These are phyloP conservation scores for Claviceps quebecensis DNA, from an alignment of 2,329 filamentous ascomycete species.

Conservation along the genomic window DNA sequence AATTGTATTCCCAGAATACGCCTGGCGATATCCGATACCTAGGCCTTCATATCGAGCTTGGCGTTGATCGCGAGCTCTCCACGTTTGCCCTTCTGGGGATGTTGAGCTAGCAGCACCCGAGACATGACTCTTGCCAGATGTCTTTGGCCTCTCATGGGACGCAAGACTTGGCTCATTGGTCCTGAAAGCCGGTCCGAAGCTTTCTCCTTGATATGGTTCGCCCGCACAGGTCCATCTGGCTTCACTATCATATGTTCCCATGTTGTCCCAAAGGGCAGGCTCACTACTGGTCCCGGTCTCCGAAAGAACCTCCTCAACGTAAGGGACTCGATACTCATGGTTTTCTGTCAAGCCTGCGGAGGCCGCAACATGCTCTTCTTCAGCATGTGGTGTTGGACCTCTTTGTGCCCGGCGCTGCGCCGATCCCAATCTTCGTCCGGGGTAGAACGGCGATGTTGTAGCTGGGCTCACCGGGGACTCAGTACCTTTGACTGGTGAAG, in stretches of 20 bases:
- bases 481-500: background rate
- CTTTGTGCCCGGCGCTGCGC: slow-evolving; percentile 16
- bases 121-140: background rate
- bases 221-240: background rate
- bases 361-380: background rate
- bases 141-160: background rate
- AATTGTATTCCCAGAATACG: background rate
- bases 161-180: background rate
- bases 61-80: background rate
- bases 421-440: slow-evolving; percentile 13
- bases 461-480: slow-evolving; percentile 2
- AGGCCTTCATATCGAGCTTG: background rate
- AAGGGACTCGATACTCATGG: slow-evolving; percentile 8
- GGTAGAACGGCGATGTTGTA: slow-evolving; percentile 9
- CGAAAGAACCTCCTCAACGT: slow-evolving; percentile 7
- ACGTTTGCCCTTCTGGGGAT: background rate
- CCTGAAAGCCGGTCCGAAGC: background rate
- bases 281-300: background rate
- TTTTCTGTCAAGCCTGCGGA: background rate
- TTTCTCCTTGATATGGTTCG: background rate
- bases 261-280: background rate
- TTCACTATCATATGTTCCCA: background rate
- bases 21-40: background rate
- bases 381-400: slow-evolving; percentile 5
- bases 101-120: background rate